A percentile compares a stretch with the other conserved stretches of the same genome.
These are phyloP conservation scores for Phytophthora nicotianae DNA, from an alignment of 352 stramenopile genomes.

Conservation along the genomic window DNA sequence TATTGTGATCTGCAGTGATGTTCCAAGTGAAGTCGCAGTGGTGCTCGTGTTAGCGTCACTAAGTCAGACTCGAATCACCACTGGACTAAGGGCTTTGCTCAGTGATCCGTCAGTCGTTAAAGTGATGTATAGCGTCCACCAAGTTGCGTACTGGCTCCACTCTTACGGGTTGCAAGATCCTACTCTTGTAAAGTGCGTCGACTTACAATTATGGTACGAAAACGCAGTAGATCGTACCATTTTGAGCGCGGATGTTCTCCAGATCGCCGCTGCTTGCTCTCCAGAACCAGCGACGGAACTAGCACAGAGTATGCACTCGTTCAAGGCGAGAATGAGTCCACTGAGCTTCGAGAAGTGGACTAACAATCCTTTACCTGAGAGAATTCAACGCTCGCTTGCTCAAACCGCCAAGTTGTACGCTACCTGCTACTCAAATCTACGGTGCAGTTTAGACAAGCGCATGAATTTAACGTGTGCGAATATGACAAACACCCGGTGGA, in stretches of 20 bases:
- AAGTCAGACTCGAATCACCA: slow-evolving; percentile 12
- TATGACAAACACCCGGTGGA: slow-evolving; percentile 38
- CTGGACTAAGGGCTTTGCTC: slow-evolving; percentile 17
- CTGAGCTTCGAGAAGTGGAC: neutral
- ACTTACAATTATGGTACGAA: slow-evolving; percentile 44
- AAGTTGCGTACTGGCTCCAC: slow-evolving; percentile 23
- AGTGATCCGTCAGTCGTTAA: slow-evolving; percentile 18
- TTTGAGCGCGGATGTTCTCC: slow-evolving; percentile 21
- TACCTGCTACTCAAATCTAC: slow-evolving; percentile 9
- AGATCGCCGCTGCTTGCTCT: slow-evolving; percentile 18
- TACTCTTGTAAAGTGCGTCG: slow-evolving; percentile 39
- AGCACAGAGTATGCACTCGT: slow-evolving; percentile 18
- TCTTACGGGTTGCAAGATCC: slow-evolving; percentile 11
- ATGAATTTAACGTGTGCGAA: slow-evolving; percentile 6
- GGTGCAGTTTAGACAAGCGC: neutral
- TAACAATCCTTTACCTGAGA: neutral
- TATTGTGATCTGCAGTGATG: slow-evolving; percentile 18
- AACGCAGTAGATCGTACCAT: slow-evolving; percentile 1
- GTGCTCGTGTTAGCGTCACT: slow-evolving; percentile 21
- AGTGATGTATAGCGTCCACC: slow-evolving; percentile 33
- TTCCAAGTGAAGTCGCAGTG: slow-evolving; percentile 11
- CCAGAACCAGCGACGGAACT: neutral
- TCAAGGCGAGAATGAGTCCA: slow-evolving; percentile 13
- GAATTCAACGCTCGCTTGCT: slow-evolving; percentile 6
- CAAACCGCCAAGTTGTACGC: slow-evolving; percentile 25